A percentile compares a stretch with the other conserved stretches of the same genome.
Conservation (phyloP, 2,329 filamentous ascomycete species). For the Pestalotiopsis sp. region DNA sequence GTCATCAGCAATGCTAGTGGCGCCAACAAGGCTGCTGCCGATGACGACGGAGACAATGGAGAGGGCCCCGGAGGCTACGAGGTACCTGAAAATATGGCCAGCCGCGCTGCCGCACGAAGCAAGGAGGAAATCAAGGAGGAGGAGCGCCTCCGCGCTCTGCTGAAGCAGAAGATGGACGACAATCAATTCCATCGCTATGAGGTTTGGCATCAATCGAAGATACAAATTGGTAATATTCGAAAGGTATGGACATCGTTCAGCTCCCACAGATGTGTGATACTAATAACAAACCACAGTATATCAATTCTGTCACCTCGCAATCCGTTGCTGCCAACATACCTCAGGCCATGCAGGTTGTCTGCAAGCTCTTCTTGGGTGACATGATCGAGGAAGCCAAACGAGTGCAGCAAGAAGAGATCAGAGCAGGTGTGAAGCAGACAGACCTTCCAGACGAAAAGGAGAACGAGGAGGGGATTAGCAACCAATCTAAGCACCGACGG, state of each 20-base stretch:
- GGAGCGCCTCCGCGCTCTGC: conserved; percentile 57
- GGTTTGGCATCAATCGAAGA: conserved; percentile 69
- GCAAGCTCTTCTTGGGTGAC: conserved; percentile 77
- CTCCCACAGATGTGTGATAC: conserved; percentile 1
- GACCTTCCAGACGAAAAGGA: conserved; percentile 45
- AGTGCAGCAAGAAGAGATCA: conserved; percentile 73
- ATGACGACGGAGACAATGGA: conserved; percentile 57
- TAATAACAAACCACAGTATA: conserved; percentile 51
- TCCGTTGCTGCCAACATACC: conserved; percentile 75
- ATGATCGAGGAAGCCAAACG: conserved; percentile 73
- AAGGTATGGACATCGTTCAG: conserved; percentile 50
- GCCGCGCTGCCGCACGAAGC: conserved; percentile 49
- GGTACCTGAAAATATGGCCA: conserved; percentile 50
- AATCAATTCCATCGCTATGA: conserved; percentile 72
- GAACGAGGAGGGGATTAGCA: conserved; percentile 36
- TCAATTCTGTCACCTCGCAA: conserved; percentile 81
- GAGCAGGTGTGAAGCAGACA: conserved; percentile 58
- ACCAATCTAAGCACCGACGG: conserved; percentile 37
- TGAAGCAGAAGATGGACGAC: conserved; percentile 66
- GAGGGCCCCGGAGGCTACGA: conserved; percentile 57
- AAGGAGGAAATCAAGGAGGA: conserved; percentile 70
- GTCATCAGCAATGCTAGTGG: conserved; percentile 44
- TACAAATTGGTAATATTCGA: conserved; percentile 70
- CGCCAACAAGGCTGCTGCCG: conserved; percentile 46
- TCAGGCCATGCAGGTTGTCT: conserved; percentile 74